Evolutionary conservation across 768 basidiomycete genomes (phyloP), one percentile per base, ranked within the genome.

Genomic region (Arthromyces matolae): DNA sequence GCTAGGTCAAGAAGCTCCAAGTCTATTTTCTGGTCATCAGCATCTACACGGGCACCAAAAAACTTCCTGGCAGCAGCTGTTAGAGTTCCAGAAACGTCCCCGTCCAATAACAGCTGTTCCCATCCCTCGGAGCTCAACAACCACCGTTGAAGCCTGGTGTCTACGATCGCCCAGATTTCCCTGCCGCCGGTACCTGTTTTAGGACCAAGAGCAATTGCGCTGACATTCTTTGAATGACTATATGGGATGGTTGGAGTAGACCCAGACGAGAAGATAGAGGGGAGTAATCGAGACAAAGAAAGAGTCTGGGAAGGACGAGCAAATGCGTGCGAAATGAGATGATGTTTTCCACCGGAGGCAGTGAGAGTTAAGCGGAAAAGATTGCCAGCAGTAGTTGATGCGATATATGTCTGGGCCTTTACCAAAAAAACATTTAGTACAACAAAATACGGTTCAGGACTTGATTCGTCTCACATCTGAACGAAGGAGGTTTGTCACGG

Each of bases 1-100:
- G 77, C 78, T 27, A 89, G 55, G 68, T 91, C 89, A 37, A 89
- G 67, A 32, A 90, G 64, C 59, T 92, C 89, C 3, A 92, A 65
- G 54, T 89, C 87, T 33, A 88, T 65, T 47, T 74, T 71, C 6
- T 70, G 62, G 53, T 77, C 71, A 25, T 75, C 68, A 8, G 58
- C 46, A 20, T 71, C 70, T 8, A 68, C 65, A 18, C 53, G 57
- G 1, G 64, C 60, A 41, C 63, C 64, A 45, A 78, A 71, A 0
- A 67, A 67, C 27, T 69, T 64, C 32, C 75, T 64, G 18, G 89
- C 63, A 16, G 77, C 78, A 1, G 69, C 60, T 5, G 71, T 68
- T 8, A 84, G 66, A 16, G 78, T 64, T 0, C 57, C 69, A 0
- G 71, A 69, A n/a, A 86, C 58, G 51, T 87, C 83, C 34, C 68